phyloP scores from a whole-genome alignment of 345 rosid genomes.

The Alliaria petiolata region DNA sequence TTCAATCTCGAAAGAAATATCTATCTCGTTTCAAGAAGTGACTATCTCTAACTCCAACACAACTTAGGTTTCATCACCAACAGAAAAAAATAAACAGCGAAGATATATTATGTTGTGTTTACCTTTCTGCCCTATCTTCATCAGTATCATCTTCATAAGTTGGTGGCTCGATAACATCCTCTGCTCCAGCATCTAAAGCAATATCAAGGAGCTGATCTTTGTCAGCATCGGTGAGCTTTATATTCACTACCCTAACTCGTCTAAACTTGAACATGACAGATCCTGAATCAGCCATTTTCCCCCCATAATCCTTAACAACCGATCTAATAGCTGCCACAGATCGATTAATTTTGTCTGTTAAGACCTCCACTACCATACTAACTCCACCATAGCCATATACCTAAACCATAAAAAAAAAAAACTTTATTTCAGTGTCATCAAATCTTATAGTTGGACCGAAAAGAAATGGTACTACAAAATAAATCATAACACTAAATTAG shows the following conservation, averaged over 20 bases:
- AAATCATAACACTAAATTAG: neutral
- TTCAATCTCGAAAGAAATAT: too few relatives aligned
- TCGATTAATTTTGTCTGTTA: conserved; percentile 81
- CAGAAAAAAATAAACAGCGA: neutral
- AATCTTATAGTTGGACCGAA: neutral
- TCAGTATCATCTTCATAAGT: conserved; percentile 60
- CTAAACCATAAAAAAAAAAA: conserved; percentile 35
- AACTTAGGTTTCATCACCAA: too few relatives aligned
- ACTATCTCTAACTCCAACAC: too few relatives aligned
- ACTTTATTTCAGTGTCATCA: conserved; percentile 5
- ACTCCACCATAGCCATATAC: conserved; percentile 96
- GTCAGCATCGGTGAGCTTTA: conserved; percentile 68
- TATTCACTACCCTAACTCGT: conserved; percentile 68
- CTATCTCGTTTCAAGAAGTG: too few relatives aligned
- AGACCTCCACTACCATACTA: conserved; percentile 86
- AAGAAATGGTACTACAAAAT: neutral
- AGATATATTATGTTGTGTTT: neutral
- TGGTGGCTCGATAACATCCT: conserved; percentile 92
- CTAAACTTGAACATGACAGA: conserved; percentile 91
- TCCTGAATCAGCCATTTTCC: conserved; percentile 94
- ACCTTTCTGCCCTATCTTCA: conserved; percentile 73
- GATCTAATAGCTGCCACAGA: conserved; percentile 82
- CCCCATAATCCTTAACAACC: conserved; percentile 84
- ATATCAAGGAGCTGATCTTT: conserved; percentile 71
- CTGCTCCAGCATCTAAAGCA: conserved; percentile 93